A percentile compares a stretch with the other conserved stretches of the same genome.
These are phyloP conservation scores for Aspergillus sp. DNA, from an alignment of 2,329 filamentous ascomycete species.

Conservation along the genomic window DNA sequence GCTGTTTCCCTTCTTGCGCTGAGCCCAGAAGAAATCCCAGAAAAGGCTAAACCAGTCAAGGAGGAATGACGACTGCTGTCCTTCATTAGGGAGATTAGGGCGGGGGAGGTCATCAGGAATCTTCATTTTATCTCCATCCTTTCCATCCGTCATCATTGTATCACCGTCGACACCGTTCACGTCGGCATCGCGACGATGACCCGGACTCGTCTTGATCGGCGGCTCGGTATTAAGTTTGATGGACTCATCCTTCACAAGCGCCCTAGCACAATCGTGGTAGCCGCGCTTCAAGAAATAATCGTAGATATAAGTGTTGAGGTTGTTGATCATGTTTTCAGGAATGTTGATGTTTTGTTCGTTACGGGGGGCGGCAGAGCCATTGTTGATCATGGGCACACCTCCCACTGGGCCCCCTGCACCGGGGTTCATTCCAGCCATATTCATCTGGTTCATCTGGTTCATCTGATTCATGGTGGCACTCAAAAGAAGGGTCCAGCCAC, in stretches of 20 bases:
- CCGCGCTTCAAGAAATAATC: slow-evolving; percentile 79
- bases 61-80: slow-evolving; percentile 77
- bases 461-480: slow-evolving; percentile 52
- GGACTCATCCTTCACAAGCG: slow-evolving; percentile 65
- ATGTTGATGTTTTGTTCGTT: slow-evolving; percentile 43
- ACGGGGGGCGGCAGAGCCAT: slow-evolving; percentile 49
- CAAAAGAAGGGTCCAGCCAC: slow-evolving; percentile 35
- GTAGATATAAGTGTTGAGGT: slow-evolving; percentile 68
- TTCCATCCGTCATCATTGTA: slow-evolving; percentile 78
- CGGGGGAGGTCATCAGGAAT: slow-evolving; percentile 76
- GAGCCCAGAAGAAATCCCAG: slow-evolving; percentile 90
- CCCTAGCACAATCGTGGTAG: slow-evolving; percentile 80
- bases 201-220: slow-evolving; percentile 68
- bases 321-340: slow-evolving; percentile 42
- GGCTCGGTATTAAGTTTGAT: slow-evolving; percentile 58
- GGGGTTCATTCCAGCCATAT: slow-evolving; percentile 59
- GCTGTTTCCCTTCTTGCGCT: slow-evolving; percentile 69
- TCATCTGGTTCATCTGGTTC: slow-evolving; percentile 59
- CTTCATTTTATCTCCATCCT: slow-evolving; percentile 74
- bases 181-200: slow-evolving; percentile 66
- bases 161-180: slow-evolving; percentile 74
- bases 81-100: slow-evolving; percentile 58
- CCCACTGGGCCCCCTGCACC: slow-evolving; percentile 59
- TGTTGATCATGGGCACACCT: slow-evolving; percentile 59
- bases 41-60: slow-evolving; percentile 97